Conservation (phyloP, 2,329 filamentous ascomycete genomes). For the Pseudogymnoascus sp. region DNA sequence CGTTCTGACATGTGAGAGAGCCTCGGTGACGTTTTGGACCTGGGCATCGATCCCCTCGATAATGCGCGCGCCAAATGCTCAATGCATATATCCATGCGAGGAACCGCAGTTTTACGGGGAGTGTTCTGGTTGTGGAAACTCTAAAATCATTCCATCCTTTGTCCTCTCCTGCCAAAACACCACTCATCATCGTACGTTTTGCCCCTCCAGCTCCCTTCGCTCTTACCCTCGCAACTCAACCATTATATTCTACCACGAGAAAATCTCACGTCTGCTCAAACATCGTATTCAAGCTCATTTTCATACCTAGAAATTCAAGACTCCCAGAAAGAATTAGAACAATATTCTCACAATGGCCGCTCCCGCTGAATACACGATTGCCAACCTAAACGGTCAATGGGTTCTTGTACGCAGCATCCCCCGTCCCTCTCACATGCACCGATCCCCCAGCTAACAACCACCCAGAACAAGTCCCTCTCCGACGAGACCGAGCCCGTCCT, state of each 20-base stretch:
- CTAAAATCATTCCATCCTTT: not conserved
- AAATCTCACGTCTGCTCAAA: not conserved
- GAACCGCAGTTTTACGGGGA: not conserved
- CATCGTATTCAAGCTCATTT: not conserved
- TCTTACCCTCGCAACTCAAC: not conserved
- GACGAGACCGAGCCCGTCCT: slow-evolving; percentile 50
- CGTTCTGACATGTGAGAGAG: not conserved
- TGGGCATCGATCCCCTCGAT: not conserved
- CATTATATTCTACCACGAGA: not conserved
- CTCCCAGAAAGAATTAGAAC: not conserved
- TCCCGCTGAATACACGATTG: slow-evolving; percentile 41
- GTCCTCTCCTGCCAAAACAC: not conserved
- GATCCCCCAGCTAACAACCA: slow-evolving; percentile 4
- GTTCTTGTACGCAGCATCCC: slow-evolving; percentile 36
- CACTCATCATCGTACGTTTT: not conserved
- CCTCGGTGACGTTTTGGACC: slow-evolving; percentile 7
- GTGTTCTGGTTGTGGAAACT: slow-evolving; percentile 1
- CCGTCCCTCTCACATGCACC: not conserved
- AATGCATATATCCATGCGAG: not conserved
- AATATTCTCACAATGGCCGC: slow-evolving; percentile 40
- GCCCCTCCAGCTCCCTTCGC: not conserved
- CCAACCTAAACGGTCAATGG: slow-evolving; percentile 45
- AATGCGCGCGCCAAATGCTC: not conserved
- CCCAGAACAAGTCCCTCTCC: slow-evolving; percentile 52
- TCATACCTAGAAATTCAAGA: not conserved